Evolutionary conservation across 495 filamentous ascomycete species (phyloP), one percentile per base, ranked within the genome.

Genomic region (Tuber magnatum): DNA sequence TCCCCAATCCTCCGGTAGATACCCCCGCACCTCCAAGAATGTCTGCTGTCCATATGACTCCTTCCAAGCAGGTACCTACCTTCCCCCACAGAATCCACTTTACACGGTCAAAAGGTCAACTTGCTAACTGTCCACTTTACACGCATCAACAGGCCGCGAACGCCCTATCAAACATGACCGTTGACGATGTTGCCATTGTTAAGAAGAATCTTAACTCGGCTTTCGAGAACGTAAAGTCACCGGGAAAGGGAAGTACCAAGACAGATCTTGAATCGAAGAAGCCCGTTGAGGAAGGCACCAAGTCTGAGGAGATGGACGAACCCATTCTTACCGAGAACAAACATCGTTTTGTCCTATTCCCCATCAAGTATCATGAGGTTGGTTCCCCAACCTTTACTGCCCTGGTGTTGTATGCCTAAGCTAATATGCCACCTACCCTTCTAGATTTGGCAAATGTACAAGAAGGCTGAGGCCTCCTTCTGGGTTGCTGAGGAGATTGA

Each of bases 391-490:
- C 32, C 32, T 74, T 46, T 44, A 0, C 35, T 10, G 22, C 41
- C 18, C n/a, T 35, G 42, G 12, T n/a, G 16, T 43, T 35, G 28
- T 71, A n/a, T 1, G n/a, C 28, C 28, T 35, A 18, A 48, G 40
- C 78, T 80, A 20, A 79, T 32, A n/a, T 61, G 46, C 24, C 70
- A 48, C 73, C 51, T 22, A 24, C 70, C 14, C 65, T 48, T 42
- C 83, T 81, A 94, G 95, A 94, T 99, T 86, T 99, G 95, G 95
- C 96, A 97, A 85, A 97, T 99, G 94, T 99, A 99, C 89, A 99
- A 99, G 91, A 98, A 99, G 87, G 96, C 96, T 80, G 94, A 97
- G 85, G 95, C 95, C 39, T 98, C 96, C 51, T 99, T 99, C 90
- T 99, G 95, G 95, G 98, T 96, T 72, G 95, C 95, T 73, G 95